Evolutionary conservation across 331 rosid genomes (phyloP).

Genomic region (Quercus lobata): DNA sequence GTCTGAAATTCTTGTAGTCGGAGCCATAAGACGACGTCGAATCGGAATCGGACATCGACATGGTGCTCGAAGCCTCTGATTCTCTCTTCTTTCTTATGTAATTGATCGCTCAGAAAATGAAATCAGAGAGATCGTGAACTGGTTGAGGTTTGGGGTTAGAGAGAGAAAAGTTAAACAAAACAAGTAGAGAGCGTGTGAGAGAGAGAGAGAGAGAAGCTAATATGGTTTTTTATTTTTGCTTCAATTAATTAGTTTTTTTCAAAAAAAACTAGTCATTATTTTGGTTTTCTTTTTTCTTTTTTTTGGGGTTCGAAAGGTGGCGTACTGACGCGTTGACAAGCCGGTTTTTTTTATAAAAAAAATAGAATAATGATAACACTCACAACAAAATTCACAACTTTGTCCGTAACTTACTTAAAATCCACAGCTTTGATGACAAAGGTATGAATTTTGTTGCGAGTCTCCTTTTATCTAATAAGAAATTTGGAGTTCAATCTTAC

Average conservation of each 20-base stretch:
- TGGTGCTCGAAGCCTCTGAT: slow-evolving; percentile 15
- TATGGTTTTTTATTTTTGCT: too few species aligned
- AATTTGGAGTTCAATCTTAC: rapidly evolving
- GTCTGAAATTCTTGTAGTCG: slow-evolving; percentile 67
- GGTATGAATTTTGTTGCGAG: too few species aligned
- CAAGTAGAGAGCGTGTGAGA: not conserved
- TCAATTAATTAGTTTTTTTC: not conserved
- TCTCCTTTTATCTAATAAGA: too few species aligned
- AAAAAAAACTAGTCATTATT: not conserved
- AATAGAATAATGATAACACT: too few species aligned
- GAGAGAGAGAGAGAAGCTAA: not conserved
- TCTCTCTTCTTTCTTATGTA: slow-evolving; percentile 20
- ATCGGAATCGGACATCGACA: slow-evolving; percentile 79
- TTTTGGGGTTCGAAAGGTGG: too few species aligned
- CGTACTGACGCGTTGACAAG: too few species aligned
- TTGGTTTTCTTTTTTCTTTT: too few species aligned
- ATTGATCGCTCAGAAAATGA: slow-evolving; percentile 23
- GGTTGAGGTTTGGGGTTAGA: slow-evolving; percentile 19
- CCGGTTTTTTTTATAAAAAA: too few species aligned
- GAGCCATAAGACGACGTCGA: slow-evolving; percentile 70
- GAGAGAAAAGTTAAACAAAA: not conserved
- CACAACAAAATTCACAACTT: too few species aligned
- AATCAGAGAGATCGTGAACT: slow-evolving; percentile 29
- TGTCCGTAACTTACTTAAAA: too few species aligned
- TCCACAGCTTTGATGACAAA: too few species aligned